Evolutionary conservation across 1,139 yeast genomes (phyloP).

Genomic region (Trichomonascaceae sp.): DNA sequence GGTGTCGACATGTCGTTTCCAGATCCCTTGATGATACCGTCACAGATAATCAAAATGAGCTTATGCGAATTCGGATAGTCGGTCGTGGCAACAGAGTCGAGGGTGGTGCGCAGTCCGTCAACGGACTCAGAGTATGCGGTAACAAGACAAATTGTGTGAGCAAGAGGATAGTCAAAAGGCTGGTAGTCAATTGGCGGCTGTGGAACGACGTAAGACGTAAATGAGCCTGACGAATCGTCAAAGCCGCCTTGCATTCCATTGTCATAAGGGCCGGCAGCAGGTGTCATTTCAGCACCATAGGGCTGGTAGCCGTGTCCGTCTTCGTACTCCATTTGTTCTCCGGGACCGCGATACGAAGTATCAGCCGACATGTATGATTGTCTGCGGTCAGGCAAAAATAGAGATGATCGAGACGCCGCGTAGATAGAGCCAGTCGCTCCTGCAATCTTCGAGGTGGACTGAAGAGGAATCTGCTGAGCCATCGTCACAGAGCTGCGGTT

Average conservation of each 20-base stretch:
- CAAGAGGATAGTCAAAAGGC: conserved; percentile 80
- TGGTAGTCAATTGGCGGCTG: conserved; percentile 86
- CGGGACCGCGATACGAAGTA: conserved; percentile 19
- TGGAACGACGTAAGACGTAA: conserved; percentile 44
- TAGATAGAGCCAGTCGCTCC: conserved; percentile 23
- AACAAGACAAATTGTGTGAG: conserved; percentile 71
- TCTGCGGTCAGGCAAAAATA: conserved; percentile 11
- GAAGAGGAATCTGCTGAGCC: conserved; percentile 25
- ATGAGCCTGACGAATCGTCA: conserved; percentile 20
- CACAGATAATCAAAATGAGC: conserved; percentile 72
- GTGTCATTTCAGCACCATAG: conserved; percentile 1
- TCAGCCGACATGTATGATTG: conserved; percentile 15
- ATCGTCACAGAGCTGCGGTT: conserved; percentile 21
- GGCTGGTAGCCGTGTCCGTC: conserved; percentile 8
- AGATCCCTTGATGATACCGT: conserved; percentile 87
- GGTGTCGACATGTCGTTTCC: conserved; percentile 83
- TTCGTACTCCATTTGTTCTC: conserved; percentile 9
- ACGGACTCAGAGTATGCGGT: conserved; percentile 94
- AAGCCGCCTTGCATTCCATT: conserved; percentile 28
- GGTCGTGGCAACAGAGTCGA: conserved; percentile 85
- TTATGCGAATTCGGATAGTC: conserved; percentile 94
- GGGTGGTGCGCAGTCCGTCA: conserved; percentile 70
- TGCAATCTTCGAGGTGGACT: conserved; percentile 23
- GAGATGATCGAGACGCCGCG: conserved; percentile 17
- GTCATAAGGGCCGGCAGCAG: conserved; percentile 5